Evolutionary conservation across 768 basidiomycete genomes (phyloP).

Genomic region (Mycena maculata): DNA sequence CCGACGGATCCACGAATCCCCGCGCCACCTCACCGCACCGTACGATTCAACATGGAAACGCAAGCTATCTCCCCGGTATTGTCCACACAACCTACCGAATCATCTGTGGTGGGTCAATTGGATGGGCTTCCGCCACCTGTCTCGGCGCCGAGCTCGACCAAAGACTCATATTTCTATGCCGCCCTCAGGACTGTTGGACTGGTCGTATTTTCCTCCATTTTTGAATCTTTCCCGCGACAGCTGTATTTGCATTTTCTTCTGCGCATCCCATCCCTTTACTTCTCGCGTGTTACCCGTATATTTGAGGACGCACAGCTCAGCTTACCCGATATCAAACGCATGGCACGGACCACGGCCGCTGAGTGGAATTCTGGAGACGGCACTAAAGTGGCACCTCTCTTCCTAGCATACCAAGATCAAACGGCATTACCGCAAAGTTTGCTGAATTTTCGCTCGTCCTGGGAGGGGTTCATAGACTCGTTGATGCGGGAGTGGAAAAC

Average conservation of each 20-base stretch:
- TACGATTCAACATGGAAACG: no score
- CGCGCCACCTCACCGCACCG: no score
- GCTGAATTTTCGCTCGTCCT: conserved; percentile 63
- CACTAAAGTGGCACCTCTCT: neutral
- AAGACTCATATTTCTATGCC: no score
- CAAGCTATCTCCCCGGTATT: no score
- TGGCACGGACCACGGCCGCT: conserved; percentile 48
- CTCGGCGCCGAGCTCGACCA: no score
- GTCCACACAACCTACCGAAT: no score
- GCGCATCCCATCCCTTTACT: conserved; percentile 75
- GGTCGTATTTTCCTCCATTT: no score
- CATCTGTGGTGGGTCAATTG: no score
- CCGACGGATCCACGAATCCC: no score
- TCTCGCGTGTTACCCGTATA: conserved; percentile 73
- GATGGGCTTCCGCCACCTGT: no score
- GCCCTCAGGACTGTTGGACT: no score
- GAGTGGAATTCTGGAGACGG: conserved; percentile 19
- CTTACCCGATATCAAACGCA: conserved; percentile 64
- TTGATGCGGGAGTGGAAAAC: conserved; percentile 71
- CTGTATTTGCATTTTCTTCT: conserved; percentile 59
- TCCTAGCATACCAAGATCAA: neutral
- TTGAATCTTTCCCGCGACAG: conserved; percentile 47
- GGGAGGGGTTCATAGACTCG: conserved; percentile 68
- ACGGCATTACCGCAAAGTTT: conserved; percentile 50
- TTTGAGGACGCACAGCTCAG: conserved; percentile 76